Conservation (phyloP, 2,329 filamentous ascomycete genomes). For the Ophiocordyceps camponoti-saundersi region DNA sequence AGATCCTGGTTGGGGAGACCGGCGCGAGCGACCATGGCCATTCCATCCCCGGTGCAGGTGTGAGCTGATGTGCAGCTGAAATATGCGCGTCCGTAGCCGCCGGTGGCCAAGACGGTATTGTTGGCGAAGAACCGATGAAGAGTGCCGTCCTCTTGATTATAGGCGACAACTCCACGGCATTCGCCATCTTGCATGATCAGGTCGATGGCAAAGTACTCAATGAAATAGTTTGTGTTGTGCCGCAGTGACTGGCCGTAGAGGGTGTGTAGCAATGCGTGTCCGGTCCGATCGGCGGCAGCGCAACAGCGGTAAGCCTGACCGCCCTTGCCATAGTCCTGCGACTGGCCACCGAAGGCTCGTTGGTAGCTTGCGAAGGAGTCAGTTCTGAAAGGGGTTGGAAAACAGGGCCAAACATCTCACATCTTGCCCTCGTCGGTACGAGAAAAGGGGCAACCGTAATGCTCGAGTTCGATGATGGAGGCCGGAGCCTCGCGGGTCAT, state of each 20-base stretch:
- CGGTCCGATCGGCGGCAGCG: constrained; percentile 89
- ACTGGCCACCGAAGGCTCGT: constrained; percentile 95
- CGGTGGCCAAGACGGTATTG: constrained; percentile 92
- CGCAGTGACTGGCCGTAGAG: constrained; percentile 93
- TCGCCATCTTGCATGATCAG: constrained; percentile 95
- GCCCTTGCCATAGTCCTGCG: constrained; percentile 86
- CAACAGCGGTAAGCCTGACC: constrained; percentile 96
- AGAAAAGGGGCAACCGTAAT: constrained; percentile 94
- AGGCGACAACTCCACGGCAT: constrained; percentile 90
- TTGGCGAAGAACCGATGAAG: constrained; percentile 93
- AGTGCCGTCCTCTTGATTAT: constrained; percentile 97
- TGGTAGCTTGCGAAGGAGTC: constrained; percentile 53
- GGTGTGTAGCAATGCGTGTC: constrained; percentile 93
- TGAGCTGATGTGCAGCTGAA: constrained; percentile 97
- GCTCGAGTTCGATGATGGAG: constrained; percentile 86
- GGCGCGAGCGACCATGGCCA: constrained; percentile 97
- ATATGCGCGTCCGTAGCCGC: constrained; percentile 94
- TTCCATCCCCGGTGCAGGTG: constrained; percentile 96
- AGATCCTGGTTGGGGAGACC: constrained; percentile 98
- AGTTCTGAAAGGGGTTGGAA: constrained; percentile 1
- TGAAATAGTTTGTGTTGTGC: constrained; percentile 99
- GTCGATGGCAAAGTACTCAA: constrained; percentile 95
- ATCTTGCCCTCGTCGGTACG: constrained; percentile 94
- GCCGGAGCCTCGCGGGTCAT: constrained; percentile 91
- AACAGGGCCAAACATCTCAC: constrained; percentile 26